phyloP scores from a whole-genome alignment of 495 filamentous ascomycete species.

The Xylaria longipes region DNA sequence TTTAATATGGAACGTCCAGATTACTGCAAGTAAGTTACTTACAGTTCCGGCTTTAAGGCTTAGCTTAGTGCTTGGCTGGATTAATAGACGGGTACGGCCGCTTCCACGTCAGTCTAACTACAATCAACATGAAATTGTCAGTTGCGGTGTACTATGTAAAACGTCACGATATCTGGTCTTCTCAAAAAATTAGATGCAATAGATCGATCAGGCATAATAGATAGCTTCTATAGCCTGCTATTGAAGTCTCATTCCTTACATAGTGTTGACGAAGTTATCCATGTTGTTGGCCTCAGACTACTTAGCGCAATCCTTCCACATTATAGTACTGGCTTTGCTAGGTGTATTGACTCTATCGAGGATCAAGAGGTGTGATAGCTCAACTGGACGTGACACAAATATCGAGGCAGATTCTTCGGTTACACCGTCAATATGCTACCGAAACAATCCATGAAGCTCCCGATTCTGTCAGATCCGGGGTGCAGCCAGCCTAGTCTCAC shows the following conservation, averaged over 20 bases:
- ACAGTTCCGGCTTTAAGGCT: neutral
- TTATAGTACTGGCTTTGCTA: neutral
- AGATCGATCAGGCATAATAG: neutral
- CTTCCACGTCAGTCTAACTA: neutral
- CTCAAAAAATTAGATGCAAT: neutral
- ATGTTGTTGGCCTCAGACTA: slow-evolving; percentile 3
- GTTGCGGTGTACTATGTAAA: neutral
- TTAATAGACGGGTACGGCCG: neutral
- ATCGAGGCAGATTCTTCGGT: slow-evolving; percentile 13
- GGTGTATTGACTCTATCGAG: neutral
- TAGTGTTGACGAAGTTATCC: neutral
- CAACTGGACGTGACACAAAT: neutral
- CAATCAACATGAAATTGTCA: neutral
- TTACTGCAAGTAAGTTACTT: too few relatives aligned
- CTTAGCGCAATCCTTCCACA: neutral
- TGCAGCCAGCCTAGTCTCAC: slow-evolving; percentile 15
- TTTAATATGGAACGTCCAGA: too few relatives aligned
- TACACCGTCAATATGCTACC: slow-evolving; percentile 8
- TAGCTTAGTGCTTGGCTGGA: neutral
- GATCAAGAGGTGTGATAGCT: neutral
- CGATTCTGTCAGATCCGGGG: slow-evolving; percentile 18
- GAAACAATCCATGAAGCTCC: neutral
- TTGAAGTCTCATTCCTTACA: neutral
- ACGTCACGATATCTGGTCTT: neutral
- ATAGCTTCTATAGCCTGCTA: neutral